Evolutionary conservation across 1,139 yeast genomes (phyloP), one percentile per base, ranked within the genome.

Genomic region (Yamadazyma mexicana): DNA sequence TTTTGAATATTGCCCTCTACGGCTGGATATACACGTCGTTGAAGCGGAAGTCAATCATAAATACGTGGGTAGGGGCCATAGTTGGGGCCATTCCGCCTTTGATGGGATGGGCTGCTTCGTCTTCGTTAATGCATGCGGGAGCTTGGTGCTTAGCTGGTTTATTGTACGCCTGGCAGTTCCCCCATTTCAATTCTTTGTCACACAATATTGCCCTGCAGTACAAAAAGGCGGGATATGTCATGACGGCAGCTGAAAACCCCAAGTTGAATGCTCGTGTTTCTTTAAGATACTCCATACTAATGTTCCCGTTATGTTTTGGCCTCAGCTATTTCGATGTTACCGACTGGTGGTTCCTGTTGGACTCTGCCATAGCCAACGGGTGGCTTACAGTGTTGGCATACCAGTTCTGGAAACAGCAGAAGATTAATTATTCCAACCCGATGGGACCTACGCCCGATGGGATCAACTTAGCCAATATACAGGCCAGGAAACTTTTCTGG

Each of bases 51-150:
- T 82, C 88, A 15, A 92, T 92, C 37, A 59, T 86, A 33, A 92
- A 92, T 61, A 92, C 99, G 1, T 92, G 99, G 99, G 94, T 92
- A 1, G 99, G 99, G 17, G 98, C 98, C 1, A 59, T 94, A 8
- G 98, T 94, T 2, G 99, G 99, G 3, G 98, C 98, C 0, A 86
- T 92, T 31, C 98, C 99, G 1, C 99, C 99, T 24, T 73, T 94
- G 39, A 92, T 92, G 99, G 99, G 99, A 2, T 92, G 98, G 98
- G 96, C 96, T 1, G 96, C 97, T 0, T 86, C 96, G 3, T 80
- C 87, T 2, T 79, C 95, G 1, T 66, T 92, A 37, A 52, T 72
- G 4, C 88, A 87, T 47, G 97, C 98, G 0, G 97, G 94, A 6
- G 95, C 95, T 3, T 92, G 98, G 98, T 83, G 94, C 55, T 67